Evolutionary conservation across 495 filamentous ascomycete species (phyloP).

Genomic region (Penicillium robsamsonii): DNA sequence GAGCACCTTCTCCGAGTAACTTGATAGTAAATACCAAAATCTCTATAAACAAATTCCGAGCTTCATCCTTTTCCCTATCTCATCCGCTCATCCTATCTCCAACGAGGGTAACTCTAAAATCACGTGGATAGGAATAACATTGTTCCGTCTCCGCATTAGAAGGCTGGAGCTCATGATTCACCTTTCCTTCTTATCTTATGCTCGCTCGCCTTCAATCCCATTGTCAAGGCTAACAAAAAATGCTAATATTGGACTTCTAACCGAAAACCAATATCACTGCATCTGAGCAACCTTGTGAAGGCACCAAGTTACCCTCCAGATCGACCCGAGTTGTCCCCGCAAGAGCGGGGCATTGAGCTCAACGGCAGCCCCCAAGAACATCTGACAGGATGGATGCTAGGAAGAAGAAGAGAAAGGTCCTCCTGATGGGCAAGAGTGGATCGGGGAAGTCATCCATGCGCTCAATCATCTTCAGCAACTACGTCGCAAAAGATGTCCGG

Average conservation of each 20-base stretch:
- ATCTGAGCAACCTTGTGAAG: not conserved
- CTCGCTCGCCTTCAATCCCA: conserved; percentile 1
- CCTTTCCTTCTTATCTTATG: conserved; percentile 8
- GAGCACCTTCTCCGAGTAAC: not conserved
- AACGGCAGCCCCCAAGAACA: conserved; percentile 13
- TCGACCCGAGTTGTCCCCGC: conserved; percentile 23
- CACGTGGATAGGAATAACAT: conserved; percentile 25
- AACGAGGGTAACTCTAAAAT: not conserved
- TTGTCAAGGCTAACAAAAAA: not conserved
- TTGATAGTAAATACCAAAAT: not conserved
- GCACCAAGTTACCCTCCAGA: conserved; percentile 9
- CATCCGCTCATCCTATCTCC: not conserved
- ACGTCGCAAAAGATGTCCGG: conserved; percentile 93
- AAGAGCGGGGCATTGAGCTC: conserved; percentile 33
- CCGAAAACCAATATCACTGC: not conserved
- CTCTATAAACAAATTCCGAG: not conserved
- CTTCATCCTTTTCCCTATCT: not conserved
- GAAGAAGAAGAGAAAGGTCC: conserved; percentile 58
- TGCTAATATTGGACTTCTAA: not conserved
- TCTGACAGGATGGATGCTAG: conserved; percentile 42
- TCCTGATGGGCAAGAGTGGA: conserved; percentile 83
- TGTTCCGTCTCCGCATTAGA: conserved; percentile 26
- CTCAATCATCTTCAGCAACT: conserved; percentile 97
- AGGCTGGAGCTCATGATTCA: conserved; percentile 19
- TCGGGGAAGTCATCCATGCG: conserved; percentile 99